A percentile compares a stretch with the other conserved stretches of the same genome.
Conservation (phyloP, 345 rosid species). For the Syzygium grande region DNA sequence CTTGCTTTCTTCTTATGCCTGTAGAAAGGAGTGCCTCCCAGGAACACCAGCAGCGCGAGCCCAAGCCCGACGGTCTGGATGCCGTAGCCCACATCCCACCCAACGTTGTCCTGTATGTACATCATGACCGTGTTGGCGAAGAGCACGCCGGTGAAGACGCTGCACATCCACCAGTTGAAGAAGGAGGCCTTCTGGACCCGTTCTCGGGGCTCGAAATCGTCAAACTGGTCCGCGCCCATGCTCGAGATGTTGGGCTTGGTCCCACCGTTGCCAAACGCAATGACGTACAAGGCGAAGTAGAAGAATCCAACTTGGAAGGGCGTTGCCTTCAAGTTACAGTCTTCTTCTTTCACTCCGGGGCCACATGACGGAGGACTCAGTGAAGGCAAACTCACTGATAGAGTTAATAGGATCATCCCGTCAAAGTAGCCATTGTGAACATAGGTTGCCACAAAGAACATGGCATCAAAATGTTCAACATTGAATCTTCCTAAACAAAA, state of each 20-base stretch:
- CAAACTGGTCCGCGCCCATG: constrained; percentile 65
- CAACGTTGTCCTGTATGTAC: constrained; percentile 43
- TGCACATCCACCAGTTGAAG: constrained; percentile 72
- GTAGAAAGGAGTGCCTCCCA: constrained; percentile 26
- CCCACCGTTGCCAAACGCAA: constrained; percentile 44
- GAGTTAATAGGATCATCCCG: neutral
- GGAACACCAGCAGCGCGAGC: constrained; percentile 20
- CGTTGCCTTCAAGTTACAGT: constrained; percentile 19
- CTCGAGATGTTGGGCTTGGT: constrained; percentile 64
- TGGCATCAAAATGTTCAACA: neutral
- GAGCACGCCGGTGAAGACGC: constrained; percentile 46
- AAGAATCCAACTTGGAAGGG: constrained; percentile 27
- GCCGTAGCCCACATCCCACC: constrained; percentile 31
- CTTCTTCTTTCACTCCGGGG: constrained; percentile 14
- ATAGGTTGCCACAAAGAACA: neutral
- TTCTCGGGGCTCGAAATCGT: constrained; percentile 51
- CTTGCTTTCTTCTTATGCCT: constrained; percentile 42
- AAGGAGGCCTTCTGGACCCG: constrained; percentile 48
- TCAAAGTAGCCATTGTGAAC: neutral
- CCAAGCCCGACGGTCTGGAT: constrained; percentile 29
- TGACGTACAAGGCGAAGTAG: constrained; percentile 36
- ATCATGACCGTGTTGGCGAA: constrained; percentile 45
- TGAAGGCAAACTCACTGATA: constrained; percentile 1
- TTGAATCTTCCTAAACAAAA: neutral
- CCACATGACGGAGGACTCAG: constrained; percentile 46